Conservation (phyloP, 371 early-diverging fungal genomes). For the Actinomortierella wolfii region DNA sequence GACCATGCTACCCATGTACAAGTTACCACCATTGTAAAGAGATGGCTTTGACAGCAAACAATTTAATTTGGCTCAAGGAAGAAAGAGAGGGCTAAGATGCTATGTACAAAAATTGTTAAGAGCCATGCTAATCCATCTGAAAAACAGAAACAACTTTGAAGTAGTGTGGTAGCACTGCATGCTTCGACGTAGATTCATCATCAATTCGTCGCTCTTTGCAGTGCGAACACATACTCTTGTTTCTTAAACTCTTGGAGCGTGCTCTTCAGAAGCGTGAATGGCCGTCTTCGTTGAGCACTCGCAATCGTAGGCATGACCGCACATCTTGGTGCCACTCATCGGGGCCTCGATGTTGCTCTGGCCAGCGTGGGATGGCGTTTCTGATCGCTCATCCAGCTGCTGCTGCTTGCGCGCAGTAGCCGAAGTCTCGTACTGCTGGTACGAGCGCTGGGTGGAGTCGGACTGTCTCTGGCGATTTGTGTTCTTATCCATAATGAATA, state of each 20-base stretch:
- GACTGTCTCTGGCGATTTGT: constrained; percentile 5
- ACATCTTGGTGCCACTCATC: constrained; percentile 27
- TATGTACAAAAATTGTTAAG: no score
- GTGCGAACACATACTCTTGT: background rate
- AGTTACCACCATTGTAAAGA: no score
- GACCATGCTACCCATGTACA: no score
- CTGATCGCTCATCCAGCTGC: constrained; percentile 6
- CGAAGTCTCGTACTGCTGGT: constrained; percentile 2
- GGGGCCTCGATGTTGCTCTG: constrained; percentile 34
- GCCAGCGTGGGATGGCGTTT: constrained; percentile 17
- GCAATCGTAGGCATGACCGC: constrained; percentile 23
- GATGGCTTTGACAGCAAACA: no score
- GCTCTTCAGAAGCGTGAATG: constrained; percentile 27
- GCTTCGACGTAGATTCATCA: no score
- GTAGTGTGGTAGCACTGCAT: no score
- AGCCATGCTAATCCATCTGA: no score
- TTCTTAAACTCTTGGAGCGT: constrained; percentile 13
- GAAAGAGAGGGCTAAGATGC: no score
- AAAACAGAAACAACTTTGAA: no score
- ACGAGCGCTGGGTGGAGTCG: constrained; percentile 12
- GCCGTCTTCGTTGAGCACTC: constrained; percentile 23
- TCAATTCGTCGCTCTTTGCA: background rate
- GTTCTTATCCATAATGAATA: constrained; percentile 12
- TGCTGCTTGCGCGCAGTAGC: constrained; percentile 10
- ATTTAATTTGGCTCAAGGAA: no score